Base-by-base conservation (phyloP, 2,329 filamentous ascomycete species). In the Sodiomyces alkalinus region DNA sequence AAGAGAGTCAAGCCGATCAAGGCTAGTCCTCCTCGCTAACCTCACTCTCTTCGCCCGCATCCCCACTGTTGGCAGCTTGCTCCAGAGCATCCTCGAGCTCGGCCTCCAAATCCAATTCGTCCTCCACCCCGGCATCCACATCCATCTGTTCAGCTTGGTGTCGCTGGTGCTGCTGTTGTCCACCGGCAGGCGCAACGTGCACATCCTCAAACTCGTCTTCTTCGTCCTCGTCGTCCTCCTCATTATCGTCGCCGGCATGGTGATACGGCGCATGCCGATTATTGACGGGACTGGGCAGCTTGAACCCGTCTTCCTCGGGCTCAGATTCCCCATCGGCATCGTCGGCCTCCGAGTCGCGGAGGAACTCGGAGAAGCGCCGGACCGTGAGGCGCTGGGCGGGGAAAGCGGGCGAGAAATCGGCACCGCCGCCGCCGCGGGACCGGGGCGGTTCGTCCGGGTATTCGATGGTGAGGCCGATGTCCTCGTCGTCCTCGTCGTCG, bases 1-100 rank as follows among this genome's bases (percentile, higher is more conserved):
- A n/a, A n/a, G n/a, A n/a, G n/a, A n/a, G n/a, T n/a, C n/a, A n/a
- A n/a, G n/a, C n/a, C n/a, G n/a, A n/a, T n/a, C n/a, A n/a, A n/a
- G n/a, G n/a, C 37, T 51, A 76, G 44, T 76, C 72, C 45, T 76
- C 72, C 44, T 76, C 72, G 38, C 72, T 76, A 30, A 76, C 70
- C 39, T 74, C 69, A 38, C 71, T 76, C 46, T 76, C 71, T 29
- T 71, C 68, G n/a, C 27, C 27, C 19, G 57, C 64, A 16, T 61
- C 58, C 17, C 60, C 55, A 34, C 55, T 52, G 19, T 39, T 39
- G 9, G 34, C 37, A 3, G 48, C 46, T 36, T 54, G 47, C 42
- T 58, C 58, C 26, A 68, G 52, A 21, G 61, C 62, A 6, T 65
- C 65, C 39, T 68, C 66, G 44, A 75, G 55, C 39, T 72, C 67